phyloP scores from a whole-genome alignment of 345 rosid species.

The Viola odorata region DNA sequence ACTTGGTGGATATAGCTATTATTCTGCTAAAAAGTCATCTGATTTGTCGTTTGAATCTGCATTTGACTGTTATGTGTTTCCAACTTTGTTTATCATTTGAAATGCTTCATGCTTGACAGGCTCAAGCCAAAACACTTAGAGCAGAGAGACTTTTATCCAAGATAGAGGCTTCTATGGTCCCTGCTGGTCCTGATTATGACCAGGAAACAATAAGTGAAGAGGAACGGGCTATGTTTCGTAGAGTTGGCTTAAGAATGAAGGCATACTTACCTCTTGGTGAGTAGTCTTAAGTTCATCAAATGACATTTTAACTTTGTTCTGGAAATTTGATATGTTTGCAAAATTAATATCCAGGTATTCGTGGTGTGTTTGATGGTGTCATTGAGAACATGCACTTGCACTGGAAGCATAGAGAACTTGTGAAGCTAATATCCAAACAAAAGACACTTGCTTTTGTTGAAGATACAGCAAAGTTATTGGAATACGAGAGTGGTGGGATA shows the following conservation, averaged over 20 bases:
- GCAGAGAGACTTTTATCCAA: slow-evolving; percentile 82
- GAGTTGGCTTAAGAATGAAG: slow-evolving; percentile 92
- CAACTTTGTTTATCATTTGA: no score
- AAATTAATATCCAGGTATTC: slow-evolving; percentile 56
- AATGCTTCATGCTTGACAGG: slow-evolving; percentile 31
- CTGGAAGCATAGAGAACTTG: slow-evolving; percentile 98
- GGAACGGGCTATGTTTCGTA: slow-evolving; percentile 84
- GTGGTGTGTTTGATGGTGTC: slow-evolving; percentile 97
- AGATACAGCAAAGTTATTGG: slow-evolving; percentile 86
- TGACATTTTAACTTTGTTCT: slow-evolving; percentile 5
- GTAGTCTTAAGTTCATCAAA: slow-evolving; percentile 18
- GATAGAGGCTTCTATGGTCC: slow-evolving; percentile 91
- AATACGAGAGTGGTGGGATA: slow-evolving; percentile 94
- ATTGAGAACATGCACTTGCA: slow-evolving; percentile 99
- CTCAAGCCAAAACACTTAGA: slow-evolving; percentile 78
- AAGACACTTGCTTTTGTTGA: slow-evolving; percentile 88
- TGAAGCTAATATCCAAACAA: slow-evolving; percentile 89
- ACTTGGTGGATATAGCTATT: no score
- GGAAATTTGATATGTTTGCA: slow-evolving; percentile 15
- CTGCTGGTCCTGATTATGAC: slow-evolving; percentile 94
- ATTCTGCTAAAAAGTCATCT: background rate
- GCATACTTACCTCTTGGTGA: slow-evolving; percentile 88
- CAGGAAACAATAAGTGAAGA: slow-evolving; percentile 94
- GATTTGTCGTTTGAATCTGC: background rate
- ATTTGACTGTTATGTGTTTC: background rate